phyloP scores from a whole-genome alignment of 164 flowering plant genomes.

The Sextonia rubra region DNA sequence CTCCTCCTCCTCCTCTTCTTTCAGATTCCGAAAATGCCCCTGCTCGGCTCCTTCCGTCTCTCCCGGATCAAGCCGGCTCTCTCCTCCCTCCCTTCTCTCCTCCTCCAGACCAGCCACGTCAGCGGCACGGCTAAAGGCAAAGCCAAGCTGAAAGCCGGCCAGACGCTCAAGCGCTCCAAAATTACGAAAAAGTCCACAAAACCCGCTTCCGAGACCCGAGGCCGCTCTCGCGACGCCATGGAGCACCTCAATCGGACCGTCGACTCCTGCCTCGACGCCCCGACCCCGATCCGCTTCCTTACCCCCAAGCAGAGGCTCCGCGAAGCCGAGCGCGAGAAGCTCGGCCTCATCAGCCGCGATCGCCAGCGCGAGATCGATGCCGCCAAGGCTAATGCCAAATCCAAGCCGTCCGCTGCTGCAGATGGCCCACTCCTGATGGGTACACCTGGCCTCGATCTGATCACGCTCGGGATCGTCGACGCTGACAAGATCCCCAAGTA shows the following conservation, averaged over 20 bases:
- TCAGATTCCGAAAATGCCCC: background rate
- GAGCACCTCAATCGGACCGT: conserved; percentile 34
- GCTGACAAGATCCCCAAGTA: conserved; percentile 69
- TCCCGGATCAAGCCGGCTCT: conserved; percentile 19
- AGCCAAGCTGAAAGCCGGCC: conserved; percentile 48
- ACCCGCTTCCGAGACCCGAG: conserved; percentile 14
- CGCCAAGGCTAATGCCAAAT: conserved; percentile 29
- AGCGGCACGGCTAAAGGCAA: conserved; percentile 89
- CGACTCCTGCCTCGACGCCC: conserved; percentile 55
- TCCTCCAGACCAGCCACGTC: conserved; percentile 55
- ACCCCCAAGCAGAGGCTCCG: conserved; percentile 44
- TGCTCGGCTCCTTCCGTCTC: background rate
- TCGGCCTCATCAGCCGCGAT: conserved; percentile 70
- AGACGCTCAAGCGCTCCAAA: conserved; percentile 44
- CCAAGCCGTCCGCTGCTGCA: background rate
- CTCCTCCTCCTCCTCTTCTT: background rate
- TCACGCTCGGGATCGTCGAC: conserved; percentile 72
- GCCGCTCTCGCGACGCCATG: conserved; percentile 17
- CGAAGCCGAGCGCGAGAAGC: conserved; percentile 74
- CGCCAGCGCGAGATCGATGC: conserved; percentile 53
- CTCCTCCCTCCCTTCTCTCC: conserved; percentile 13
- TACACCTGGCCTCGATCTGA: conserved; percentile 74
- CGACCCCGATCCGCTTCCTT: conserved; percentile 57
- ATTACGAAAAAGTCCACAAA: conserved; percentile 40
- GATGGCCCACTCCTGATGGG: conserved; percentile 41